phyloP scores from a whole-genome alignment of 495 filamentous ascomycete species.

The Penicillium fimorum region DNA sequence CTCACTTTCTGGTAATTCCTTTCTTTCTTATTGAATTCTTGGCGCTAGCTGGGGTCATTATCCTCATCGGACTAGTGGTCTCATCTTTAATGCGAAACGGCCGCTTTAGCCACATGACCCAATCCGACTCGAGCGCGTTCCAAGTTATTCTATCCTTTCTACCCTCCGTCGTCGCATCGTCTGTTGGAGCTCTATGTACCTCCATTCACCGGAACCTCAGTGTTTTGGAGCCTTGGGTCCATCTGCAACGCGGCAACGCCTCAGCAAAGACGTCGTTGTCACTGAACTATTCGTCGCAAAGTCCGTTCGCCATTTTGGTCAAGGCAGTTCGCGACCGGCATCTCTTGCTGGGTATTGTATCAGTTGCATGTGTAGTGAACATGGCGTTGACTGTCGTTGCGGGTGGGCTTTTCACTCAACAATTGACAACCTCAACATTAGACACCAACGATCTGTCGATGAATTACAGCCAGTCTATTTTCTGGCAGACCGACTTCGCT shows the following conservation, averaged over 20 bases:
- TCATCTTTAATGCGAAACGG: conserved; percentile 36
- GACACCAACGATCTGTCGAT: conserved; percentile 25
- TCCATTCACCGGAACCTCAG: conserved; percentile 43
- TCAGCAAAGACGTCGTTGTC: conserved; percentile 31
- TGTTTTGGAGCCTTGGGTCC: conserved; percentile 46
- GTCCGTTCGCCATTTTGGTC: conserved; percentile 33
- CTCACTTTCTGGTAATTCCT: conserved; percentile 42
- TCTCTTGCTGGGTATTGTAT: conserved; percentile 33
- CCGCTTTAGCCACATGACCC: conserved; percentile 35
- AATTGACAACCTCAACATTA: conserved; percentile 31
- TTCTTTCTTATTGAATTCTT: conserved; percentile 43
- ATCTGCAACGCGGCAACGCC: conserved; percentile 42
- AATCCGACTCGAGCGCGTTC: conserved; percentile 38
- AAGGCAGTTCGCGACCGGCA: conserved; percentile 37
- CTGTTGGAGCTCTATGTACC: conserved; percentile 37
- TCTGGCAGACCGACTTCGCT: conserved; percentile 37
- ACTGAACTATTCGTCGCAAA: conserved; percentile 42
- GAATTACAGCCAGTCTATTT: conserved; percentile 38
- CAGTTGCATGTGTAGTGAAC: conserved; percentile 38
- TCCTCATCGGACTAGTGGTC: conserved; percentile 35
- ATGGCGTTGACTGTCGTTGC: conserved; percentile 37
- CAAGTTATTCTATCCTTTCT: conserved; percentile 39
- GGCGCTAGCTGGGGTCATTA: conserved; percentile 35
- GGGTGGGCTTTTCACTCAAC: conserved; percentile 41
- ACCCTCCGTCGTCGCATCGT: conserved; percentile 40